Percentiles rank a stretch among this genome's conserved stretches.
These are phyloP conservation scores for Fusarium xylarioides DNA, from an alignment of 2,329 filamentous ascomycete species.

Conservation along the genomic window DNA sequence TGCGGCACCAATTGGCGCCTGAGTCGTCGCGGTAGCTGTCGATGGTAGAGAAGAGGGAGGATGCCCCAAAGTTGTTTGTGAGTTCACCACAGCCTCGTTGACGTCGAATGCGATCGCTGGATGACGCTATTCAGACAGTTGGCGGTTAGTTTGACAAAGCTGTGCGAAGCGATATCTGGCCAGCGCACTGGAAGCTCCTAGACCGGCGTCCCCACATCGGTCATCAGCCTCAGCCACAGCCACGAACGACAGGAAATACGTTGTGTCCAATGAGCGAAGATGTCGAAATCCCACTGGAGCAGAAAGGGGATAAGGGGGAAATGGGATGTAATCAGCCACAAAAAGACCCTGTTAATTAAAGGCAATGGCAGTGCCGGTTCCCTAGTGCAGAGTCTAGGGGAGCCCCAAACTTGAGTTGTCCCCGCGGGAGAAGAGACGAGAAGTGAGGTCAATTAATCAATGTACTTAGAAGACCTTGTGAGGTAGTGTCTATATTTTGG, in stretches of 20 bases:
- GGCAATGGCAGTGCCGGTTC: constrained; percentile 8
- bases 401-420: neutral
- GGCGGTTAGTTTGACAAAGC: constrained; percentile 15
- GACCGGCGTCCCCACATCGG: constrained; percentile 17
- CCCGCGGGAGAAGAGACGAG: neutral
- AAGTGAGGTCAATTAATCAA: neutral
- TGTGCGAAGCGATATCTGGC: constrained; percentile 30
- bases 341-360: constrained; percentile 35
- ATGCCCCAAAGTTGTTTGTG: neutral
- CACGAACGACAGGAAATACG: constrained; percentile 11
- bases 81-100: neutral
- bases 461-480: too few relatives aligned
- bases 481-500: neutral
- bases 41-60: neutral
- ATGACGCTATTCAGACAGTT: neutral
- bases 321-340: constrained; percentile 36
- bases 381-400: neutral
- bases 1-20: constrained; percentile 27
- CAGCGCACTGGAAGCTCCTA: constrained; percentile 29
- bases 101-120: neutral
- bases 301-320: constrained; percentile 18
- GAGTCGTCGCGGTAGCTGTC: neutral
- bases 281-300: neutral
- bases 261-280: constrained; percentile 1
- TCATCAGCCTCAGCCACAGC: constrained; percentile 8